Evolutionary conservation across 352 stramenopile genomes (phyloP).

Genomic region (Phytophthora hybrid): DNA sequence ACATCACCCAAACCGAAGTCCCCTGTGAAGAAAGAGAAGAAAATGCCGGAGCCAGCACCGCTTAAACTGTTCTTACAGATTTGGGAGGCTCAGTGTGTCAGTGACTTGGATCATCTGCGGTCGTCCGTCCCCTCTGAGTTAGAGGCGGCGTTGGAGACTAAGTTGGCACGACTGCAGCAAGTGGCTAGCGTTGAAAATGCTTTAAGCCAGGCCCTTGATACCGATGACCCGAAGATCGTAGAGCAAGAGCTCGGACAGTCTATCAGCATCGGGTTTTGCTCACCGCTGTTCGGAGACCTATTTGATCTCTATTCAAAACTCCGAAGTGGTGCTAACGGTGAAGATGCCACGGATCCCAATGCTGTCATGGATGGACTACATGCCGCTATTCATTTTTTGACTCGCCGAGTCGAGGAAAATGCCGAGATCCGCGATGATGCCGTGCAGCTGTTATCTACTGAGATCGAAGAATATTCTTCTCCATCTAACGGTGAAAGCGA

Average conservation of each 20-base stretch:
- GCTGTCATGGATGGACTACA: conserved; percentile 52
- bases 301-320: conserved; percentile 60
- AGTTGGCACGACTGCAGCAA: conserved; percentile 53
- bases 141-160: conserved; percentile 43
- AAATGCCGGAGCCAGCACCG: conserved; percentile 17
- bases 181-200: conserved; percentile 53
- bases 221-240: conserved; percentile 43
- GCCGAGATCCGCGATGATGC: conserved; percentile 71
- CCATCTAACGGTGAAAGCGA: conserved; percentile 35
- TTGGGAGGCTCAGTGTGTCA: conserved; percentile 44
- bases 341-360: conserved; percentile 14
- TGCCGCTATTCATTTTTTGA: conserved; percentile 68
- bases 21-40: conserved; percentile 27
- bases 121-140: conserved; percentile 36
- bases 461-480: conserved; percentile 63
- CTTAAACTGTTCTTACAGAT: conserved; percentile 51
- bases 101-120: conserved; percentile 36
- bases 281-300: conserved; percentile 48
- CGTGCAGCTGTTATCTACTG: conserved; percentile 54
- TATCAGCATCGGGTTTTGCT: conserved; percentile 70
- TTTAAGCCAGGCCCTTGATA: conserved; percentile 45
- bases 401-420: conserved; percentile 52
- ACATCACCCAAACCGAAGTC: conserved; percentile 15
- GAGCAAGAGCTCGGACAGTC: conserved; percentile 63
- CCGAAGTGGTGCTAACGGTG: conserved; percentile 25